phyloP scores from a whole-genome alignment of 257 asterid species.

The Nicotiana sylvestris region DNA sequence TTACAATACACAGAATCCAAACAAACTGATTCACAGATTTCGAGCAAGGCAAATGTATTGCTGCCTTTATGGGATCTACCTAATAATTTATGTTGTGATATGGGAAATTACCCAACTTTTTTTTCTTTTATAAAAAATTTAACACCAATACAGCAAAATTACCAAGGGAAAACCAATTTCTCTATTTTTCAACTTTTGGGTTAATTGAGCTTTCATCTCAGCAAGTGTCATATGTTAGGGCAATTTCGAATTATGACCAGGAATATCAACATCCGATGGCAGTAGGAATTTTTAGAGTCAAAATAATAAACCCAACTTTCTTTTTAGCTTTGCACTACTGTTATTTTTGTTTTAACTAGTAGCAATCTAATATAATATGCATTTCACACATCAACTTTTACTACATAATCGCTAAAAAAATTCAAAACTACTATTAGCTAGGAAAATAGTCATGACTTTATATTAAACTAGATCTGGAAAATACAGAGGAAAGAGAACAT shows the following conservation, averaged over 20 bases:
- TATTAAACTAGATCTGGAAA: too few relatives aligned
- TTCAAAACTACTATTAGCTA: background rate
- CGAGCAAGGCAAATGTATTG: slow-evolving; percentile 25
- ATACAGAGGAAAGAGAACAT: too few relatives aligned
- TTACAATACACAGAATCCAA: too few relatives aligned
- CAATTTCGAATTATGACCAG: background rate
- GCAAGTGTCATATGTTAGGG: background rate
- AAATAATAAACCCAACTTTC: too few relatives aligned
- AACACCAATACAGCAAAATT: slow-evolving; percentile 23
- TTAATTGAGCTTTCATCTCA: background rate
- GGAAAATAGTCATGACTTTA: too few relatives aligned
- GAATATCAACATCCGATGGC: background rate
- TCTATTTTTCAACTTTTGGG: background rate
- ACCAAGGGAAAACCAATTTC: slow-evolving; percentile 16
- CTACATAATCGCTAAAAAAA: background rate
- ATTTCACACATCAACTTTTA: background rate
- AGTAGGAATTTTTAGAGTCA: background rate
- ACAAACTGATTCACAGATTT: slow-evolving; percentile 22
- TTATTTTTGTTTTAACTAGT: too few relatives aligned
- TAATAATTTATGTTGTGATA: slow-evolving; percentile 33
- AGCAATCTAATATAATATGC: background rate
- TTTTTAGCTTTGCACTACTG: too few relatives aligned
- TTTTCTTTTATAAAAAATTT: background rate
- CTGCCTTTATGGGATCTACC: slow-evolving; percentile 26
- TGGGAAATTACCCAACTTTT: slow-evolving; percentile 19